These are phyloP conservation scores for Ogataea kodamae DNA, from an alignment of 805 yeast genomes.

Conservation along the genomic window DNA sequence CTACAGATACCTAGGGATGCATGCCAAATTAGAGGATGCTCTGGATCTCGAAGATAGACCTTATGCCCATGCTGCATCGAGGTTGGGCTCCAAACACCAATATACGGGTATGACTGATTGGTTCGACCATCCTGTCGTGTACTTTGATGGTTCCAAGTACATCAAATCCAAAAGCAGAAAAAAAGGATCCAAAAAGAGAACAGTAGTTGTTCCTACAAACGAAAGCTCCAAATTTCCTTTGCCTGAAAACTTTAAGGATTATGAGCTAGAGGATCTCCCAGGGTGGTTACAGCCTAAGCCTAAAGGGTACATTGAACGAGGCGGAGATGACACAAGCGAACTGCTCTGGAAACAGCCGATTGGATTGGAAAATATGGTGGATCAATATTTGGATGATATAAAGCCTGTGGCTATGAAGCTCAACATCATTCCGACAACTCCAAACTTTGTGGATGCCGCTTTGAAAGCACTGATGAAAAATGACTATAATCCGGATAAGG, in stretches of 20 bases:
- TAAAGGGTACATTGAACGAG: conserved; percentile 79
- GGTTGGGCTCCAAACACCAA: conserved; percentile 74
- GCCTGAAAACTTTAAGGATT: conserved; percentile 45
- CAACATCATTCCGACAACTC: conserved; percentile 56
- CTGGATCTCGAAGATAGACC: conserved; percentile 74
- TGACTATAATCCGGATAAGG: conserved; percentile 47
- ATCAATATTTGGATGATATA: conserved; percentile 53
- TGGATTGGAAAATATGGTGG: conserved; percentile 29
- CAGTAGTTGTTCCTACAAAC: conserved; percentile 21
- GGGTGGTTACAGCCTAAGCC: conserved; percentile 80
- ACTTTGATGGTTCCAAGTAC: conserved; percentile 42
- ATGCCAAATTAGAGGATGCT: conserved; percentile 71
- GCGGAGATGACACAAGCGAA: conserved; percentile 62
- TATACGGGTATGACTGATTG: conserved; percentile 62
- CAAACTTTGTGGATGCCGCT: conserved; percentile 79
- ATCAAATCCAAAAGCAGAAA: conserved; percentile 19
- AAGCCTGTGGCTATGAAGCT: conserved; percentile 53
- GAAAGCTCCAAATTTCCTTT: conserved; percentile 27
- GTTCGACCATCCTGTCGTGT: conserved; percentile 62
- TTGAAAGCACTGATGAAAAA: conserved; percentile 50
- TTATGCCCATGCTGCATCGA: conserved; percentile 74
- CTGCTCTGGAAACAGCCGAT: conserved; percentile 61
- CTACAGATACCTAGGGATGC: conserved; percentile 73
- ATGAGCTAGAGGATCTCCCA: conserved; percentile 49
- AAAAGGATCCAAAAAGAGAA: conserved; percentile 27